Base-by-base conservation (phyloP, 768 basidiomycete genomes). In the Macrolepiota fuliginosa region DNA sequence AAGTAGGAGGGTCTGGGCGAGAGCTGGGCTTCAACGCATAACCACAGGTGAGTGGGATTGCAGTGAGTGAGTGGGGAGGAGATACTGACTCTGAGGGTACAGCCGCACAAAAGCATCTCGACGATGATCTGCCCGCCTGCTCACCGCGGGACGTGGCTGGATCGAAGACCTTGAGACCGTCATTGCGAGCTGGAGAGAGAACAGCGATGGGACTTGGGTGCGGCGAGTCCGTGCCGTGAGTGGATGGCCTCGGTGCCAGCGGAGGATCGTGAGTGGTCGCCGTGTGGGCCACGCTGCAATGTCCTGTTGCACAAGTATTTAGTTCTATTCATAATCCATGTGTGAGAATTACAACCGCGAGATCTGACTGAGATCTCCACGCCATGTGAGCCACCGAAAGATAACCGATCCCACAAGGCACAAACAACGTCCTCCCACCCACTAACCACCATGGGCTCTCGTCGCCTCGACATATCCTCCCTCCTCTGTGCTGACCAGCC, bases 151-250 rank as follows among this genome's bases (percentile, higher is more conserved):
- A 89, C 77, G 83, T 84, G 84, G 69, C 88, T 77, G 81, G 84
- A 80, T 90, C 88, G 81, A 91, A 83, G 91, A 92, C 85, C 78
- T 85, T 80, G 91, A 88, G 91, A 92, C 89, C 91, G 91, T 93
- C 86, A 82, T 70, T 76, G 75, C 72, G 70, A 80, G 87, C 88
- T 90, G 91, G 84, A 91, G 91, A 92, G 70, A 81, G 50, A 58
- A 17, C 15, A 73, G 76, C 74, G 85, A 91, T 87, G 87, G 83
- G 90, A 90, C 88, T 89, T 92, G 91, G 91, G 91, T 92, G 91
- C 91, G 91, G 81, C 80, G 78, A 73, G 72, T 69, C 74, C 77
- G 71, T 79, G 79, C 47, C 47, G 47, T n/a, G 11, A 27, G 24
- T 24, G 47, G 47, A 45, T 45, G 42, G 42, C n/a, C 17, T 15